Percentiles rank a stretch among this genome's conserved stretches.
These are phyloP conservation scores for Haplosporangium sp. DNA, from an alignment of 371 early-diverging fungal genomes.

Conservation along the genomic window DNA sequence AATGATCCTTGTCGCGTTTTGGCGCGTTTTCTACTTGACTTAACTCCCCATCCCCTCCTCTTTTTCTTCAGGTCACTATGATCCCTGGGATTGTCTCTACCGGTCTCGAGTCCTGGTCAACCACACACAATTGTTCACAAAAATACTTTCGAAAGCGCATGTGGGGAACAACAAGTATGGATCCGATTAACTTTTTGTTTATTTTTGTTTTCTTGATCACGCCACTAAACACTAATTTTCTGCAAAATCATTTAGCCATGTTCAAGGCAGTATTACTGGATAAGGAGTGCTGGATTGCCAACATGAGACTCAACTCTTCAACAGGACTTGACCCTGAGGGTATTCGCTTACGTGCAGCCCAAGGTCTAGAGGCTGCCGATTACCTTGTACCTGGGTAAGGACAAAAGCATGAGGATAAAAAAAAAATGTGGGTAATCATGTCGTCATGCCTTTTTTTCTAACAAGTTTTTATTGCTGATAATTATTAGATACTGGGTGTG, in stretches of 20 bases:
- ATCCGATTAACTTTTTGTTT: not conserved
- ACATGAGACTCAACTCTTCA: slow-evolving; percentile 83
- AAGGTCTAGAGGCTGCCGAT: slow-evolving; percentile 94
- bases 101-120: slow-evolving; percentile 92
- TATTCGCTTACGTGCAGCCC: slow-evolving; percentile 87
- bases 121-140: slow-evolving; percentile 73
- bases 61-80: slow-evolving; percentile 70
- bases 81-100: slow-evolving; percentile 95
- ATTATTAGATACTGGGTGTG: slow-evolving; percentile 87
- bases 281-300: slow-evolving; percentile 88
- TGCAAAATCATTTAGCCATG: slow-evolving; percentile 66
- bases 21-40: not conserved
- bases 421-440: not conserved
- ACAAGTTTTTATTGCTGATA: too few relatives aligned
- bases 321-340: slow-evolving; percentile 92
- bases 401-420: not conserved
- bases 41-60: slow-evolving; percentile 47
- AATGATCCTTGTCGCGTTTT: not conserved
- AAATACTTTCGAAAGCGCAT: slow-evolving; percentile 90
- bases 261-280: slow-evolving; percentile 85
- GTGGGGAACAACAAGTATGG: slow-evolving; percentile 89
- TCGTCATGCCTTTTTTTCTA: not conserved
- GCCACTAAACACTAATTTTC: not conserved
- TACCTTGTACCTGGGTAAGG: slow-evolving; percentile 89
- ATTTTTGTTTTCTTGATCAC: not conserved